Conservation (phyloP, 345 rosid genomes). For the Arabidopsis thaliana region TAIR10.1 NC_003075.7:6712501-6713000, state of each 20-base stretch:
- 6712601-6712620: slow-evolving; percentile 88
- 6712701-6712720: slow-evolving; percentile 86
- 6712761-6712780: not conserved
- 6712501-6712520: slow-evolving; percentile 72
- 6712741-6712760: slow-evolving; percentile 66
- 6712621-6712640: slow-evolving; percentile 83
- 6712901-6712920: slow-evolving; percentile 62
- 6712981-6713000: not conserved
- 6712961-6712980: slow-evolving; percentile 60
- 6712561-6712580: slow-evolving; percentile 70
- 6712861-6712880: slow-evolving; percentile 90
- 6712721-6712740: slow-evolving; percentile 82
- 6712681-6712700: slow-evolving; percentile 69
- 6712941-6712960: slow-evolving; percentile 83
- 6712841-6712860: slow-evolving; percentile 86
- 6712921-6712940: slow-evolving; percentile 88
- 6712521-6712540: slow-evolving; percentile 65
- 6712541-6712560: slow-evolving; percentile 89
- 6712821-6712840: slow-evolving; percentile 31
- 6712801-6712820: slow-evolving; percentile 11
- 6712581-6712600: slow-evolving; percentile 77
- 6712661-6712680: slow-evolving; percentile 65
- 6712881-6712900: slow-evolving; percentile 86
- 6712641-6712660: slow-evolving; percentile 62
- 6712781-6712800: not conserved